Base-by-base conservation (phyloP, 2,329 filamentous ascomycete species). In the Penicillium sp. region DNA sequence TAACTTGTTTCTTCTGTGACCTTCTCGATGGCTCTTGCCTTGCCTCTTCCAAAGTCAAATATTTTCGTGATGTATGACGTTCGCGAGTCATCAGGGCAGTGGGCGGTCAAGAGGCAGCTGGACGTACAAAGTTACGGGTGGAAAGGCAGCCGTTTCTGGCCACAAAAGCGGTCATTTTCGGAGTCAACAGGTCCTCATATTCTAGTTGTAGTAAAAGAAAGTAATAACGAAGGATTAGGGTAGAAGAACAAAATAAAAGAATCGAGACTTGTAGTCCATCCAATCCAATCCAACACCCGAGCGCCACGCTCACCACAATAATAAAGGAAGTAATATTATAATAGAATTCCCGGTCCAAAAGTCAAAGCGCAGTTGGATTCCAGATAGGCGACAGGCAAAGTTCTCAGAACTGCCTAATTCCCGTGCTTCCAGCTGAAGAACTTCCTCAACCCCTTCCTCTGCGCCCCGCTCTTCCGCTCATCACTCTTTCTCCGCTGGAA, bases 391-490 rank as follows among this genome's bases (percentile, higher is more conserved):
- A 26, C n/a, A 28, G 41, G 28, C 28, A 11, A n/a, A 33, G 43
- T 45, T 45, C 43, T 1, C 30, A 45, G 28, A 45, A 45, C 30
- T 5, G 4, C 10, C 53, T 48, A 61, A 42, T 59, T 51, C 25
- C 63, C 61, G 50, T 61, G 61, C 19, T 61, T 55, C 63, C 63
- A 66, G 47, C 59, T 65, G 17, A 66, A 65, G 19, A 66, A 55
- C 50, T 64, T 66, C 33, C 55, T 49, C n/a, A 66, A n/a, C 7
- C 54, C 53, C 38, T 55, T 65, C 5, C 38, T 51, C 37, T 61
- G 61, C 2, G 54, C 55, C 8, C 38, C 38, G 4, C 19, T 12
- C 28, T 64, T 64, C 11, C 59, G 49, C 25, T 57, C 61, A 31
- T 58, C 53, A 35, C 41, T 47, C 42, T 53, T 58, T 14, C 36